Base-by-base conservation (phyloP, 1,284 basidiomycete genomes). In the Pterula multifida region DNA sequence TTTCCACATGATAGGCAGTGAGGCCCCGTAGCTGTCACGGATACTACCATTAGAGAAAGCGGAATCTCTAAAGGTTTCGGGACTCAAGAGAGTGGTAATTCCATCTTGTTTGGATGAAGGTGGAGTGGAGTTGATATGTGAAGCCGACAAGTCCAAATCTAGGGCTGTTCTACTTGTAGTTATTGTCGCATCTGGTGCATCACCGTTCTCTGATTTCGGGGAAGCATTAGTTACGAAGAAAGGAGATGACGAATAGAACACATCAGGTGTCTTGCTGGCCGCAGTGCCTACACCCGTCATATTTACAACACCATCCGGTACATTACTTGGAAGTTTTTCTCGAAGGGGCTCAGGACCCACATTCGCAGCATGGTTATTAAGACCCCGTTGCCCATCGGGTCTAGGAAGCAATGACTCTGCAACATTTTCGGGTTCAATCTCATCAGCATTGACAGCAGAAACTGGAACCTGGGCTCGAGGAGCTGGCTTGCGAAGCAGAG, bases 221-320 rank as follows among this genome's bases (percentile, higher is more conserved):
- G 22, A 47, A 26, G 49, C 42, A 13, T 50, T 49, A 1, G 48
- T 49, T n/a, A 49, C 52, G 26, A 55, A 55, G 50, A 62, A 62
- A 9, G 65, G 61, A 26, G 65, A 57, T 19, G 60, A 57, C 2
- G 65, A 49, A 54, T 69, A 67, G 22, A 63, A 63, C 3, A 65
- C 54, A 42, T 67, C 63, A 12, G 63, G 64, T 25, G 63, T 60
- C 26, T 59, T 59, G 32, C 19, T 15, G 2, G 28, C 22, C 12
- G 61, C 62, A 13, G 78, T 68, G 28, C 83, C 82, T 26, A 85
- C 56, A 15, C 82, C 84, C 3, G 78, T 79, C 73, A 80, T 75
- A 53, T 79, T 75, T 52, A 78, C 69, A 23, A 62, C 67, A 46
- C 68, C 66, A 45, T 66, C 72, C 4, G 76, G 68, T 25, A 79